Evolutionary conservation across 2,329 filamentous ascomycete genomes (phyloP), one percentile per base, ranked within the genome.

Genomic region (Xylaria sp.): DNA sequence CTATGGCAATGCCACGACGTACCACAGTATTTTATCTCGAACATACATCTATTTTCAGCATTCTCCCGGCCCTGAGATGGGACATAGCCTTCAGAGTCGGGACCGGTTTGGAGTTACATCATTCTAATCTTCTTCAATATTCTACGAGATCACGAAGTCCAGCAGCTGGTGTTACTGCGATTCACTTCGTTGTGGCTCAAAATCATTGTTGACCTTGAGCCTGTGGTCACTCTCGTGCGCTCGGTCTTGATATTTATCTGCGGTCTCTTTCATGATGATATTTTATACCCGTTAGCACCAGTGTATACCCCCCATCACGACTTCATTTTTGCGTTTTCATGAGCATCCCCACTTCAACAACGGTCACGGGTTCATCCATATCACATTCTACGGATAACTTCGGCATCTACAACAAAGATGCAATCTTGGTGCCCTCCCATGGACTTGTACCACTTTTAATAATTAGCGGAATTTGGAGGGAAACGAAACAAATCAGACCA

Each of bases 141-240:
- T 72, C 67, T 62, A 74, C 72, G 73, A 76, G 65, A 71, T 71
- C 61, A 76, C 73, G 75, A 76, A 67, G 66, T 34, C 64, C 55
- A 46, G 65, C 69, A 60, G 67, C 65, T 45, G 48, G 68, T 56
- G 66, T 70, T 68, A 63, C 56, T 68, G 62, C 63, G 68, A 68
- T 63, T 63, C 55, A 65, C 59, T 66, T 66, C 62, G 66, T 66
- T 63, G 69, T 61, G 60, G 55, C 43, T 60, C 52, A 63, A 66
- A 73, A 69, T 65, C 64, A 53, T 58, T 50, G 36, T 34, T 60
- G 66, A 70, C 72, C 71, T 74, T 59, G 75, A 76, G 74, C 73
- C 71, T 67, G 71, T 74, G 70, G 71, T 69, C 50, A 56, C 60
- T 50, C 64, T 71, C 66, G 70, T 73, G 76, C 43, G 73, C 75